Percentiles rank a stretch among this genome's conserved stretches.
Evolutionary conservation across 2,329 filamentous ascomycete genomes (phyloP).

Genomic region (Lachnellula hyalina): DNA sequence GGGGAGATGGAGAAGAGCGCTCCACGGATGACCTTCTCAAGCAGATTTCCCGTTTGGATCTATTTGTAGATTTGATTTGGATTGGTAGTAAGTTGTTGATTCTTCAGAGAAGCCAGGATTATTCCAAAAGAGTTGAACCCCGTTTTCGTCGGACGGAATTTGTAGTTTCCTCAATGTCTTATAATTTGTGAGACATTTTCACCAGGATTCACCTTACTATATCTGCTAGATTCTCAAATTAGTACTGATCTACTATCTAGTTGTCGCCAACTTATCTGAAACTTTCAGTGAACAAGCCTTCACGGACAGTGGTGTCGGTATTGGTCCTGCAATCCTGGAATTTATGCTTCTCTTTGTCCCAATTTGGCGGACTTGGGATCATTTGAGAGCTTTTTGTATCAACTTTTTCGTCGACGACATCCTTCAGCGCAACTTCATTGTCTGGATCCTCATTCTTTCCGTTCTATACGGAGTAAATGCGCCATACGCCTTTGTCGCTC

Average conservation of each 20-base stretch:
- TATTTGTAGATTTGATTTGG: constrained; percentile 19
- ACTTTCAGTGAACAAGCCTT: constrained; percentile 14
- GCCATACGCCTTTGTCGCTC: constrained; percentile 9
- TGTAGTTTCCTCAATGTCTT: neutral
- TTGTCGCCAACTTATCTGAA: constrained; percentile 15
- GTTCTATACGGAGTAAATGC: constrained; percentile 19
- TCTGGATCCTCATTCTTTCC: constrained; percentile 16
- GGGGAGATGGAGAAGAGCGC: neutral
- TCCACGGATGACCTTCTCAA: constrained; percentile 7
- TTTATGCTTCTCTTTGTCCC: constrained; percentile 18
- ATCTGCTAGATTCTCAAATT: too few species aligned
- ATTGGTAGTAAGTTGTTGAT: constrained; percentile 7
- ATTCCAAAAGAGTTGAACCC: neutral
- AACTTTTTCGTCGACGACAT: constrained; percentile 17
- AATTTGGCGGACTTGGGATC: constrained; percentile 16
- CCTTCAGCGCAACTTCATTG: constrained; percentile 13
- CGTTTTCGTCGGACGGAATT: neutral
- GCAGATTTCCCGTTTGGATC: constrained; percentile 7
- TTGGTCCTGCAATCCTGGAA: constrained; percentile 9
- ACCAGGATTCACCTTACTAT: too few species aligned
- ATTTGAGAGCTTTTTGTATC: constrained; percentile 10
- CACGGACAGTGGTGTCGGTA: neutral
- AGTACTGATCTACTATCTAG: neutral
- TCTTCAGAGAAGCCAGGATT: neutral
- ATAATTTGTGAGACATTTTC: neutral